phyloP scores from a whole-genome alignment of 1,284 basidiomycete species.

The Exobasidium cylindrosporum region DNA sequence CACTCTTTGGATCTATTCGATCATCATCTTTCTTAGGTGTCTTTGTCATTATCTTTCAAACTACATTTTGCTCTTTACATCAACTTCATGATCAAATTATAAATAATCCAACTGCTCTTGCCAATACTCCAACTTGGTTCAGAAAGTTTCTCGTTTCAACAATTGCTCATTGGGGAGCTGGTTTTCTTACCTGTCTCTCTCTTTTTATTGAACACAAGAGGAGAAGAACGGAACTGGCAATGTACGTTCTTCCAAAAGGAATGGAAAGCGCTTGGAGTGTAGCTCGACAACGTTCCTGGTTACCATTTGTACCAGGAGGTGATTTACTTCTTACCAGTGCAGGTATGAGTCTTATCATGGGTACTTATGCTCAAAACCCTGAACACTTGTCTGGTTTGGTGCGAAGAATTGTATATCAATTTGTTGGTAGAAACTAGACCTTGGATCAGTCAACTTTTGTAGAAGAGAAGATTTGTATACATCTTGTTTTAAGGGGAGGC shows the following conservation, averaged over 20 bases:
- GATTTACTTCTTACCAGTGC: conserved; percentile 66
- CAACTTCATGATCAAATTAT: conserved; percentile 36
- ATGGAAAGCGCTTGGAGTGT: conserved; percentile 68
- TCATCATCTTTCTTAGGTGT: conserved; percentile 84
- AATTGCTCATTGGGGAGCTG: conserved; percentile 69
- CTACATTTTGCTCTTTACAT: conserved; percentile 72
- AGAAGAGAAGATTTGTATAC: too few species aligned
- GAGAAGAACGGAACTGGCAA: conserved; percentile 78
- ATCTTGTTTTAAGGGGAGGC: too few species aligned
- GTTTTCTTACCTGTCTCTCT: conserved; percentile 72
- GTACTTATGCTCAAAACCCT: conserved; percentile 75
- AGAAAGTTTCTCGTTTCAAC: conserved; percentile 65
- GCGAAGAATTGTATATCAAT: conserved; percentile 78
- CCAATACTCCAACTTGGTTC: conserved; percentile 58
- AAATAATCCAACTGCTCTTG: not conserved
- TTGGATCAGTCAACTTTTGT: too few species aligned
- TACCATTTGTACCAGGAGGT: conserved; percentile 67
- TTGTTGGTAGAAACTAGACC: conserved; percentile 11
- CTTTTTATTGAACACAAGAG: conserved; percentile 83
- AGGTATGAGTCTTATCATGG: conserved; percentile 91
- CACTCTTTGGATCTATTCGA: conserved; percentile 71
- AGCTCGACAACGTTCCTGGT: conserved; percentile 71
- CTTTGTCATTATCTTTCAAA: conserved; percentile 86
- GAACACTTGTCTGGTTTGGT: conserved; percentile 83
- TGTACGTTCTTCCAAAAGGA: conserved; percentile 91